phyloP scores from a whole-genome alignment of 2,329 filamentous ascomycete species.

The Parastagonospora nodorum region DNA sequence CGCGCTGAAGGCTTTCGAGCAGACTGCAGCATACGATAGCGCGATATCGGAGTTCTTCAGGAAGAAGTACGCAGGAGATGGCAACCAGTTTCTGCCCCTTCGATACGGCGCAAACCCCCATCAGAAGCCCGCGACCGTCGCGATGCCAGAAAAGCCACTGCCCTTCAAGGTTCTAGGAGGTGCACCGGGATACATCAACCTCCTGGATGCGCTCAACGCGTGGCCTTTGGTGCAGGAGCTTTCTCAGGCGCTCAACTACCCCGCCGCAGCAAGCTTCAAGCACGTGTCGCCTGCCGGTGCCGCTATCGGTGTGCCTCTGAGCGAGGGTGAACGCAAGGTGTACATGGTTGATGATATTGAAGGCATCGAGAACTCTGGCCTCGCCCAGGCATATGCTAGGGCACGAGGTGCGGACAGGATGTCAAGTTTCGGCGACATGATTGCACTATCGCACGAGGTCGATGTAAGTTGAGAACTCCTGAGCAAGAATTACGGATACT shows the following conservation, averaged over 20 bases:
- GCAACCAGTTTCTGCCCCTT: constrained; percentile 80
- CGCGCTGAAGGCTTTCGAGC: constrained; percentile 96
- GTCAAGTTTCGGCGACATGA: constrained; percentile 97
- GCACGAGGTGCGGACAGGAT: constrained; percentile 96
- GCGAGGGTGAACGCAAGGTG: constrained; percentile 87
- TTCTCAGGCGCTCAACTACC: constrained; percentile 82
- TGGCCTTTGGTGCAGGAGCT: constrained; percentile 98
- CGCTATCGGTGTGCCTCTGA: constrained; percentile 88
- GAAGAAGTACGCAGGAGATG: constrained; percentile 89
- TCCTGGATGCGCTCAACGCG: constrained; percentile 93
- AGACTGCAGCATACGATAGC: constrained; percentile 94
- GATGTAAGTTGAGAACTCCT: constrained; percentile 57
- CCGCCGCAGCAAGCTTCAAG: constrained; percentile 95
- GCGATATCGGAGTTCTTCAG: constrained; percentile 98
- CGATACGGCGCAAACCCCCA: constrained; percentile 97
- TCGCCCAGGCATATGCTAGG: constrained; percentile 94
- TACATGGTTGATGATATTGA: constrained; percentile 98
- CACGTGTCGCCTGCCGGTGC: constrained; percentile 97
- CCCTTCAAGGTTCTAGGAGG: constrained; percentile 96
- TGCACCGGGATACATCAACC: constrained; percentile 94
- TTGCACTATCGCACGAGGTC: constrained; percentile 88
- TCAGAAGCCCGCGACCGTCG: constrained; percentile 94
- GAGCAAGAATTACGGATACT: neutral
- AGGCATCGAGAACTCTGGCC: constrained; percentile 80
- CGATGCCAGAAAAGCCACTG: constrained; percentile 70